phyloP scores from a whole-genome alignment of 768 basidiomycete species.

The Lactarius trivialis region DNA sequence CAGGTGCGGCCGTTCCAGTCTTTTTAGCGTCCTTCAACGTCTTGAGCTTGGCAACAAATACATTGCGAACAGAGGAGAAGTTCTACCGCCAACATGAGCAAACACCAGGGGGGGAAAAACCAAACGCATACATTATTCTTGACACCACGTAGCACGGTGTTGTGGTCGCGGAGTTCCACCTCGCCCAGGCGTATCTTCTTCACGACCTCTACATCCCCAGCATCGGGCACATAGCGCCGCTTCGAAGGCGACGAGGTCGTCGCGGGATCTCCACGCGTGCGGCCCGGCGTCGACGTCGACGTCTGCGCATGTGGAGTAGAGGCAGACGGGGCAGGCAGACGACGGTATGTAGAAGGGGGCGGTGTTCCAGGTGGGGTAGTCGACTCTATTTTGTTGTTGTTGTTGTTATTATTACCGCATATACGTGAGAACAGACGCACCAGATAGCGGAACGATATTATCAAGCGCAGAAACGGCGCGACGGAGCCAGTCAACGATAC shows the following conservation, averaged over 20 bases:
- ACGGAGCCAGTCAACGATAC: constrained; percentile 80
- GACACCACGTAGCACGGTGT: constrained; percentile 71
- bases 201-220: constrained; percentile 74
- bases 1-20: constrained; percentile 36
- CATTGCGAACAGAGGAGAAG: constrained; percentile 60
- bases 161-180: constrained; percentile 77
- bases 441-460: constrained; percentile 42
- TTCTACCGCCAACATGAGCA: constrained; percentile 45
- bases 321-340: constrained; percentile 6
- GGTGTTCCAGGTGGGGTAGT: constrained; percentile 59
- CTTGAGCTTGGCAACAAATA: constrained; percentile 74
- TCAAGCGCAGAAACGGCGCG: constrained; percentile 46
- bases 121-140: constrained; percentile 67
- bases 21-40: constrained; percentile 63
- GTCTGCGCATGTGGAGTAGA: constrained; percentile 24
- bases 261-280: constrained; percentile 19
- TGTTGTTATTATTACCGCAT: too few relatives aligned
- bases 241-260: constrained; percentile 43
- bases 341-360: constrained; percentile 25
- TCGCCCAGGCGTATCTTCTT: constrained; percentile 76
- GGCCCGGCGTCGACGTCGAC: constrained; percentile 18
- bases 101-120: neutral
- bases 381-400: constrained; percentile 37
- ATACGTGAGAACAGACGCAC: too few relatives aligned
- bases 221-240: constrained; percentile 71